These are phyloP conservation scores for Scutellaria barbata DNA, from an alignment of 257 asterid genomes.

Conservation along the genomic window DNA sequence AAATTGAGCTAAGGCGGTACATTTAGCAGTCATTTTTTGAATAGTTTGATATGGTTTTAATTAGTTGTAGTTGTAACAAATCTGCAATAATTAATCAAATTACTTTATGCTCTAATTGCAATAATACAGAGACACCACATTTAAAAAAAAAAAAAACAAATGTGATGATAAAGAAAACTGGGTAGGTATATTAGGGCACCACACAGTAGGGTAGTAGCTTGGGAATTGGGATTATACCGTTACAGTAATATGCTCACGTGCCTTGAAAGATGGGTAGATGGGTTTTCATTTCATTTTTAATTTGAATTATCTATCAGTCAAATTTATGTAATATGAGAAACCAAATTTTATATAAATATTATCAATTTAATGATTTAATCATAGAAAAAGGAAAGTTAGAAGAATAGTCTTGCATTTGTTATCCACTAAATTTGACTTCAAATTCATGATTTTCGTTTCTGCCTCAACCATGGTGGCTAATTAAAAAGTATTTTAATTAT, in stretches of 20 bases:
- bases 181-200: constrained; percentile 28
- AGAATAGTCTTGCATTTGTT: constrained; percentile 24
- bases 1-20: background rate
- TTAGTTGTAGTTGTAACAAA: background rate
- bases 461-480: too few relatives aligned
- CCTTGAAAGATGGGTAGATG: constrained; percentile 26
- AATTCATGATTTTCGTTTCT: background rate
- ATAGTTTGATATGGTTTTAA: background rate
- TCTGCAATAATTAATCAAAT: background rate
- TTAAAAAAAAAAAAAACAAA: background rate
- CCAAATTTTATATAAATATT: background rate
- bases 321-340: constrained; percentile 6
- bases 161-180: background rate
- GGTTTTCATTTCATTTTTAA: background rate
- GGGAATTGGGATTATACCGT: background rate
- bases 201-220: constrained; percentile 14
- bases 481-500: too few relatives aligned
- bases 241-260: constrained; percentile 30
- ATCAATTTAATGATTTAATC: background rate
- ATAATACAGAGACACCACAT: constrained; percentile 20
- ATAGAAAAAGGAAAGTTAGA: background rate
- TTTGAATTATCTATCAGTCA: constrained; percentile 32
- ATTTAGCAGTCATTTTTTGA: background rate
- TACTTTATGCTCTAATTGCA: constrained; percentile 16
- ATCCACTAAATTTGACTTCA: constrained; percentile 31